These are phyloP conservation scores for Cystoisospora suis DNA, from an alignment of 169 alveolate genomes.

Conservation along the genomic window DNA sequence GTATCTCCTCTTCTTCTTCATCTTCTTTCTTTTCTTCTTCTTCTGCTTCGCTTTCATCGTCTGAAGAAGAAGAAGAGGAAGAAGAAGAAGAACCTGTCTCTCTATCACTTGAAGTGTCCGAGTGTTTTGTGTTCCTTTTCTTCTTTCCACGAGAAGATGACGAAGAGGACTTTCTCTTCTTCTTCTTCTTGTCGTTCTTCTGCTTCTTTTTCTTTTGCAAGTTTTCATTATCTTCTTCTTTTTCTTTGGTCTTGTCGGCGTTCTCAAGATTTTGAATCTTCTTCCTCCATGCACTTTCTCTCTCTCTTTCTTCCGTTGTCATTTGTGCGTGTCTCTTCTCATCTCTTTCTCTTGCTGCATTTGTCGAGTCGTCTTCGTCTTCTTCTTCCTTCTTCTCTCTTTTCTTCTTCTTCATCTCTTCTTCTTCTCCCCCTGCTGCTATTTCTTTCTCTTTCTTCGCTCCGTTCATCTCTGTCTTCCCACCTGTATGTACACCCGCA, in stretches of 20 bases:
- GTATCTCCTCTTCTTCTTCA: neutral
- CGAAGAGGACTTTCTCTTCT: neutral
- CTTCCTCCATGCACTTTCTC: neutral
- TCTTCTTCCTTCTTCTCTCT: neutral
- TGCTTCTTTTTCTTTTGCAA: neutral
- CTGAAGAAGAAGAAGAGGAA: too few relatives aligned
- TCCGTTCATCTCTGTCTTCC: neutral
- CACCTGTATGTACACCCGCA: neutral
- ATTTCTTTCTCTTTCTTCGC: neutral
- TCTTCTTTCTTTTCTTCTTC: neutral
- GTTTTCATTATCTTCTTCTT: too few relatives aligned
- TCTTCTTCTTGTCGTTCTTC: neutral
- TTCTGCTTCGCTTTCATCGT: neutral
- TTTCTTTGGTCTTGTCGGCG: neutral
- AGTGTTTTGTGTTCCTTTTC: too few relatives aligned
- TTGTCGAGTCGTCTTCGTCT: neutral
- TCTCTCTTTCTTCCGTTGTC: constrained; percentile 37
- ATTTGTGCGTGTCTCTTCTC: neutral
- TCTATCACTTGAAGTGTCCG: too few relatives aligned
- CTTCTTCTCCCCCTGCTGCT: neutral
- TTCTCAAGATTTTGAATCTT: neutral
- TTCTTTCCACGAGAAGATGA: too few relatives aligned
- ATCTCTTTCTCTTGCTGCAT: neutral
- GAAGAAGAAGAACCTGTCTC: too few relatives aligned
- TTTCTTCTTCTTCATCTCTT: neutral